These are phyloP conservation scores for Marasmius oreades DNA, from an alignment of 1,284 basidiomycete species.

Conservation along the genomic window DNA sequence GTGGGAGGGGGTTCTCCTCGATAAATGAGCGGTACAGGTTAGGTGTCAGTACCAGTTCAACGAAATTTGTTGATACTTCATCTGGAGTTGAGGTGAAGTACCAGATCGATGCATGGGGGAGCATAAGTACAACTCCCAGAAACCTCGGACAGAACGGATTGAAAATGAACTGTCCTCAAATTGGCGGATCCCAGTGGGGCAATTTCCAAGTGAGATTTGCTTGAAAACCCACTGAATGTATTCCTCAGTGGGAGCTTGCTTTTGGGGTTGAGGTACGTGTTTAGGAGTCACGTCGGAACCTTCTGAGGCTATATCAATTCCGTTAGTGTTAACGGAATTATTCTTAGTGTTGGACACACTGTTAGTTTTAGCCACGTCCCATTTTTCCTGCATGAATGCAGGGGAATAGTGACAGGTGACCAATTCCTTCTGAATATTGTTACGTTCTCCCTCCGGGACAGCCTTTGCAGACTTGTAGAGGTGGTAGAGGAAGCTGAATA, in stretches of 20 bases:
- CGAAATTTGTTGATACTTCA: not conserved
- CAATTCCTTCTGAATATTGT: not conserved
- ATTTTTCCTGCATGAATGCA: not conserved
- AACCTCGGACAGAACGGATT: not conserved
- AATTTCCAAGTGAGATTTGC: too few species aligned
- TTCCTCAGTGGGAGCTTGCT: not conserved
- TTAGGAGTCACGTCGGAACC: not conserved
- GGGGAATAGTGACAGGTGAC: not conserved
- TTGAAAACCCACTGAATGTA: not conserved
- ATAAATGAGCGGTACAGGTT: not conserved
- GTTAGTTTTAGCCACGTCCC: not conserved
- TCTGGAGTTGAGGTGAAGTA: not conserved
- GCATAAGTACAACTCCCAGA: not conserved
- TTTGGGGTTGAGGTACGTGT: not conserved
- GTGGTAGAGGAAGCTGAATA: not conserved
- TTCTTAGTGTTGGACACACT: not conserved
- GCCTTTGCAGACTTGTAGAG: not conserved
- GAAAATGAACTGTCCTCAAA: not conserved
- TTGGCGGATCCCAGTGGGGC: not conserved
- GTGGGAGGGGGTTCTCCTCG: not conserved
- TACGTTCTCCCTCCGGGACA: not conserved
- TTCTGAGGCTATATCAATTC: not conserved
- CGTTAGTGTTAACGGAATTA: not conserved
- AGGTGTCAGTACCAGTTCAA: not conserved
- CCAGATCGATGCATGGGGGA: not conserved